Evolutionary conservation across 2,329 filamentous ascomycete species (phyloP).

Genomic region (Apiospora pterosperma): DNA sequence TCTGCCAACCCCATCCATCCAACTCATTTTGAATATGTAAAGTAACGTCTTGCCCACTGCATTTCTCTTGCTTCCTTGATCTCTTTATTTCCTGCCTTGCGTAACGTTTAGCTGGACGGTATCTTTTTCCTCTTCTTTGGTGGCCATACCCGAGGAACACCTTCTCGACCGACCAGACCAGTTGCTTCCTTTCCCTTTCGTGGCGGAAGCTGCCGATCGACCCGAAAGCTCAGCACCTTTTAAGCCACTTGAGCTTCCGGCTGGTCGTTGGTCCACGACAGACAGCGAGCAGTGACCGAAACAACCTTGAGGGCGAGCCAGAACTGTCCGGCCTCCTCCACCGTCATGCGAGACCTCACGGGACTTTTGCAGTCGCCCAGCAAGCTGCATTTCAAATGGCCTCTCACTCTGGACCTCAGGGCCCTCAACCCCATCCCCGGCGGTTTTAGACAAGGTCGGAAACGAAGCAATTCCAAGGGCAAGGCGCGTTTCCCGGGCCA

Average conservation of each 20-base stretch:
- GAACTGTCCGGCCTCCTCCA: background rate
- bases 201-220: background rate
- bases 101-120: background rate
- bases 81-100: background rate
- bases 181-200: background rate
- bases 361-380: slow-evolving; percentile 9
- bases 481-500: slow-evolving; percentile 4
- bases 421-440: background rate
- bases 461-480: slow-evolving; percentile 6
- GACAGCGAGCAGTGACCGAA: background rate
- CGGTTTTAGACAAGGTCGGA: background rate
- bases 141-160: background rate
- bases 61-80: background rate
- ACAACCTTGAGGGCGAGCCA: background rate
- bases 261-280: background rate
- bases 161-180: background rate
- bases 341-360: background rate
- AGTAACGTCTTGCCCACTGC: background rate
- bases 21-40: background rate
- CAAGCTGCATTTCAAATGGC: slow-evolving; percentile 9
- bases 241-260: background rate
- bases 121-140: background rate
- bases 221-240: background rate
- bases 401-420: slow-evolving; percentile 5
- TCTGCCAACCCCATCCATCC: background rate